Evolutionary conservation across 768 basidiomycete genomes (phyloP).

Genomic region (Termitomyces sp.): DNA sequence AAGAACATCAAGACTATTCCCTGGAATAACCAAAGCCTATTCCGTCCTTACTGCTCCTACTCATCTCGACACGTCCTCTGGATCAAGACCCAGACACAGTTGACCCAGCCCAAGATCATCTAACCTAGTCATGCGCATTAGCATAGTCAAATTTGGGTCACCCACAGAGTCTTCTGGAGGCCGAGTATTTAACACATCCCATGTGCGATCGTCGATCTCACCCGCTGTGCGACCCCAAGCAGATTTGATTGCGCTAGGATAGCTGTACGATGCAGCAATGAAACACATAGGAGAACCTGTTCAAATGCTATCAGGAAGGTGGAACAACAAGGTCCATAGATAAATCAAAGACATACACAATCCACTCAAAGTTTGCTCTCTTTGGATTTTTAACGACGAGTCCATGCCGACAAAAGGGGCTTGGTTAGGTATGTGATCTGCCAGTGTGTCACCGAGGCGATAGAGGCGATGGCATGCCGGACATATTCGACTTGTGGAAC

Average conservation of each 20-base stretch:
- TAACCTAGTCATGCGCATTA: conserved; percentile 73
- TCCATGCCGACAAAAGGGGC: conserved; percentile 14
- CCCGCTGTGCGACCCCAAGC: conserved; percentile 67
- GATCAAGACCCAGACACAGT: conserved; percentile 40
- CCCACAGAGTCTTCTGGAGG: conserved; percentile 32
- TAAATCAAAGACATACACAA: conserved; percentile 49
- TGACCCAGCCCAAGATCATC: conserved; percentile 71
- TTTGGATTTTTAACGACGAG: conserved; percentile 35
- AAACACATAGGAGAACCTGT: conserved; percentile 77
- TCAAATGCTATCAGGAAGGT: neutral
- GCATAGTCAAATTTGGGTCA: conserved; percentile 44
- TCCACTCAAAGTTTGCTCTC: conserved; percentile 72
- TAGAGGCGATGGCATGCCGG: conserved; percentile 76
- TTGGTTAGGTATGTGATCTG: conserved; percentile 40
- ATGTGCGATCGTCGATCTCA: conserved; percentile 63
- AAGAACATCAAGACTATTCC: neutral
- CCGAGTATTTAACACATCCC: conserved; percentile 52
- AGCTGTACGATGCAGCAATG: conserved; percentile 62
- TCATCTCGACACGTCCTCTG: neutral
- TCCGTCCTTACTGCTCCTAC: neutral
- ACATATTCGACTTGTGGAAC: conserved; percentile 64
- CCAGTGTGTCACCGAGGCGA: conserved; percentile 58
- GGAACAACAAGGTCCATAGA: neutral
- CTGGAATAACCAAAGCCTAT: neutral
- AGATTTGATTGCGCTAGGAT: conserved; percentile 56